phyloP scores from a whole-genome alignment of 2,329 filamentous ascomycete species.

The Diaporthe capsici region DNA sequence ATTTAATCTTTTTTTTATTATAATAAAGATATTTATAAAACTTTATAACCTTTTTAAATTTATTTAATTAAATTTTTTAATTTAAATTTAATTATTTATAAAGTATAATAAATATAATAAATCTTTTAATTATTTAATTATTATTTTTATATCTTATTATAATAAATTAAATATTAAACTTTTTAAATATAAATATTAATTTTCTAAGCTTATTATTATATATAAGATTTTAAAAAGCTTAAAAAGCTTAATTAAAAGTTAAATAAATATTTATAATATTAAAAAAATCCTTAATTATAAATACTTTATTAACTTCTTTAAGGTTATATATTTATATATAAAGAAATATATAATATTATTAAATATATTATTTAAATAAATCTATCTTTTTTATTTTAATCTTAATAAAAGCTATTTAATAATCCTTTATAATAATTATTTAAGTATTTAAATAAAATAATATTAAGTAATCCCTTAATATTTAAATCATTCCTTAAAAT shows the following conservation, averaged over 20 bases:
- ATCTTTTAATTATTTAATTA: background rate
- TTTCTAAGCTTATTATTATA: background rate
- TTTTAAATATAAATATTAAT: background rate
- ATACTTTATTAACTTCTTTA: background rate
- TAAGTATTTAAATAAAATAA: background rate
- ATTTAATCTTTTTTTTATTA: background rate
- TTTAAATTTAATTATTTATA: background rate
- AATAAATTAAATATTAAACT: background rate
- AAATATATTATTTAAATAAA: background rate
- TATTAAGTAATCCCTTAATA: background rate
- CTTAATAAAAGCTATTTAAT: background rate
- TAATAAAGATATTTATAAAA: background rate
- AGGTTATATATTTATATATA: background rate
- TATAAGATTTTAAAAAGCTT: background rate
- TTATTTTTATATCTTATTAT: background rate
- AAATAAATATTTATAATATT: background rate
- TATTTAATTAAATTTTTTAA: background rate
- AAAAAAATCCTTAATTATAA: background rate
- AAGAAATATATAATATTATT: background rate
- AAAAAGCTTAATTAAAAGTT: background rate
- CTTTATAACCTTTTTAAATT: background rate
- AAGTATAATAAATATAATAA: background rate
- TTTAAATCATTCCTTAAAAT: background rate
- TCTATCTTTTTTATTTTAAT: background rate
- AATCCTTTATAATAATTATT: background rate